phyloP scores from a whole-genome alignment of 257 asterid genomes.

The Solanum sejunctum region DNA sequence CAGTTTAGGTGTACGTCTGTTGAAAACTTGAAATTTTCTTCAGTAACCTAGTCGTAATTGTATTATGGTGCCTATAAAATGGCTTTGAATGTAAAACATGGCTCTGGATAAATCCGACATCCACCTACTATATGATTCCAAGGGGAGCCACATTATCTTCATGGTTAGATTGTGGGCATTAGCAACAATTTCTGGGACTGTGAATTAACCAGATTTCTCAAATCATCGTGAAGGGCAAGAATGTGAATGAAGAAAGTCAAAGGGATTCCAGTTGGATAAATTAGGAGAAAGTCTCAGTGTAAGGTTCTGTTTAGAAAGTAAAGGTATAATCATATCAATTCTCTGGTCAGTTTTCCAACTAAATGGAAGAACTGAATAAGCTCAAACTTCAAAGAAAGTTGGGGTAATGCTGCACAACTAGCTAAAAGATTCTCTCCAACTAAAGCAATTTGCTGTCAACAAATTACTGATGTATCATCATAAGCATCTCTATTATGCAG shows the following conservation, averaged over 20 bases:
- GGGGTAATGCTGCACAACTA: neutral
- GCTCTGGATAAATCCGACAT: neutral
- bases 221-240: neutral
- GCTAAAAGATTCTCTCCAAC: neutral
- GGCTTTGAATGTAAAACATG: neutral
- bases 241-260: neutral
- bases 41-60: neutral
- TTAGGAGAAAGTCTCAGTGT: neutral
- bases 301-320: neutral
- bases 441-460: neutral
- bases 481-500: neutral
- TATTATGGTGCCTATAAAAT: neutral
- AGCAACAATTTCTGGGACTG: neutral
- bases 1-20: neutral
- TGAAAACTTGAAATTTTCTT: neutral
- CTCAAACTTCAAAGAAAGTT: neutral
- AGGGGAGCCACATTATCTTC: neutral
- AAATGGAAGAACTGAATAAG: neutral
- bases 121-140: neutral
- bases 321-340: neutral
- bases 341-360: neutral
- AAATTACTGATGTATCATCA: neutral
- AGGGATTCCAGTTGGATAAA: neutral
- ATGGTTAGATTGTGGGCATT: neutral
- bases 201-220: neutral